Percentiles rank a stretch among this genome's conserved stretches.
These are phyloP conservation scores for Schrenkiella parvula DNA, from an alignment of 345 rosid species.

Conservation along the genomic window DNA sequence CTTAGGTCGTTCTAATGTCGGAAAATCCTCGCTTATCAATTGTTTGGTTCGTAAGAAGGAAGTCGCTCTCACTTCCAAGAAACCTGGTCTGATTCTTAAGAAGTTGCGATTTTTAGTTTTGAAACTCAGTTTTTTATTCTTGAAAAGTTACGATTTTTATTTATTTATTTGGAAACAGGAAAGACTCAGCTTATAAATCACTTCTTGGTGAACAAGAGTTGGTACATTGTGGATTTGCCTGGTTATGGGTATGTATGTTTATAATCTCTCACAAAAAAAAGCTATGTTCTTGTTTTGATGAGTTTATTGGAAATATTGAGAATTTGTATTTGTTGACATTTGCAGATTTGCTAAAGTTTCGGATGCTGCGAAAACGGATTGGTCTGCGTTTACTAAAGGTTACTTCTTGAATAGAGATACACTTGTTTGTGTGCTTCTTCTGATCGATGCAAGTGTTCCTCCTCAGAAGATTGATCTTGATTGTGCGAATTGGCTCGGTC, in stretches of 20 bases:
- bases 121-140: neutral
- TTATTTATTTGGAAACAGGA: constrained; percentile 37
- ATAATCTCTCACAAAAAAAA: neutral
- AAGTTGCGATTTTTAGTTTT: neutral
- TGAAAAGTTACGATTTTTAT: neutral
- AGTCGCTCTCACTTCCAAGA: constrained; percentile 96
- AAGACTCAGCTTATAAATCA: constrained; percentile 96
- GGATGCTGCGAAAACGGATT: constrained; percentile 74
- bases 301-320: neutral
- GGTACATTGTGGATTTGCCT: constrained; percentile 96
- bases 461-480: constrained; percentile 92
- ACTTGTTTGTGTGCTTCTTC: constrained; percentile 73
- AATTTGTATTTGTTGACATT: neutral
- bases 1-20: constrained; percentile 90
- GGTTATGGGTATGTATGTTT: constrained; percentile 74
- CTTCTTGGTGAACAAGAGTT: constrained; percentile 88
- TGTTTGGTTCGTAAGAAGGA: constrained; percentile 77
- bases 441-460: constrained; percentile 86
- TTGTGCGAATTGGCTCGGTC: constrained; percentile 95
- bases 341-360: constrained; percentile 83
- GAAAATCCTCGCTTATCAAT: constrained; percentile 92
- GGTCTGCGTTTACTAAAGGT: constrained; percentile 92
- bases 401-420: constrained; percentile 81
- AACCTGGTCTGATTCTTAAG: constrained; percentile 51
- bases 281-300: neutral